Conservation (phyloP, 441 rosid species). For the Pelargonium fulgidum region DNA sequence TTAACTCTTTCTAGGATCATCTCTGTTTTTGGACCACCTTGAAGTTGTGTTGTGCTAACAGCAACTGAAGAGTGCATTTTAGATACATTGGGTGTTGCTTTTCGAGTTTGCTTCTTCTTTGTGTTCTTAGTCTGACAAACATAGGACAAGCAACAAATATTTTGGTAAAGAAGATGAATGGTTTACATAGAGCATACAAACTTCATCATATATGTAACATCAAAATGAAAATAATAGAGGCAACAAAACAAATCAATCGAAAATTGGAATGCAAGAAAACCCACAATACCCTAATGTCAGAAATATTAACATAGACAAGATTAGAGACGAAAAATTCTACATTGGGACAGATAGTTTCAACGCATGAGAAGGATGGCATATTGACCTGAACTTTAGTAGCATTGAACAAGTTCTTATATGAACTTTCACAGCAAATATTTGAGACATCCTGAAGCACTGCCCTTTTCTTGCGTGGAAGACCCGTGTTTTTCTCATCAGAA, state of each 20-base stretch:
- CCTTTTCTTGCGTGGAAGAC: slow-evolving; percentile 43
- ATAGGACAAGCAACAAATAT: slow-evolving; percentile 9
- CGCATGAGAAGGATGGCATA: slow-evolving; percentile 13
- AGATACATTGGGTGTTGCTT: slow-evolving; percentile 26
- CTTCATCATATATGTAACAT: neutral
- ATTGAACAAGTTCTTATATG: slow-evolving; percentile 40
- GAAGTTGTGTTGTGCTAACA: slow-evolving; percentile 22
- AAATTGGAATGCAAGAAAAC: no score
- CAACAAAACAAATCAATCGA: no score
- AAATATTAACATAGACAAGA: no score
- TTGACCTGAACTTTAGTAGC: slow-evolving; percentile 54
- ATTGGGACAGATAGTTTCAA: neutral
- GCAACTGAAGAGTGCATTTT: slow-evolving; percentile 34
- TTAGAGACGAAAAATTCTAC: no score
- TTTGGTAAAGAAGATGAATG: neutral
- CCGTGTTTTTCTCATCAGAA: slow-evolving; percentile 38
- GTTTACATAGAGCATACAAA: neutral
- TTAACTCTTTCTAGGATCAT: slow-evolving; percentile 16
- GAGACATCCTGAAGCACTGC: slow-evolving; percentile 68
- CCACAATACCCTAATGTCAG: no score
- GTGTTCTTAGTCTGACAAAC: slow-evolving; percentile 35
- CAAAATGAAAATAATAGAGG: no score
- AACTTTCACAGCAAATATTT: slow-evolving; percentile 43
- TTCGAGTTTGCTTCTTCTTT: slow-evolving; percentile 25
- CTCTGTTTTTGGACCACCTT: slow-evolving; percentile 24